Percentiles rank a stretch among this genome's conserved stretches.
These are phyloP conservation scores for Penicillium digitatum DNA, from an alignment of 2,329 filamentous ascomycete species.

Conservation along the genomic window DNA sequence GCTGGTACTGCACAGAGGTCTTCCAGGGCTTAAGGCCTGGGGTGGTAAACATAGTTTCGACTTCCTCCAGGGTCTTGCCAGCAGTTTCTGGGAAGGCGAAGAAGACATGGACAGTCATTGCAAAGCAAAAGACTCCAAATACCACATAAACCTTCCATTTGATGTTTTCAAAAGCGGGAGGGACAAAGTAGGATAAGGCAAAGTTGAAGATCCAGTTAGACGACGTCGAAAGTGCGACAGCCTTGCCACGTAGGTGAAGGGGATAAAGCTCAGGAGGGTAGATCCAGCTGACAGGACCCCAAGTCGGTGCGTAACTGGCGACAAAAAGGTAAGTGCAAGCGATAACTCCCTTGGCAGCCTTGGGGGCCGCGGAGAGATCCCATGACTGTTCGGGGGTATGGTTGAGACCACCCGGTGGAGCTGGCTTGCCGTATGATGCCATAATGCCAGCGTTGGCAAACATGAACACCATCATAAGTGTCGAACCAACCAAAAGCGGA, in stretches of 20 bases:
- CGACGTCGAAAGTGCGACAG: constrained; percentile 57
- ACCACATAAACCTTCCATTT: constrained; percentile 64
- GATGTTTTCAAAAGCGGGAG: constrained; percentile 55
- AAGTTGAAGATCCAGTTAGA: constrained; percentile 63
- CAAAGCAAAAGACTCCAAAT: constrained; percentile 67
- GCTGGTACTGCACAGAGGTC: constrained; percentile 16
- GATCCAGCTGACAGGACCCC: constrained; percentile 57
- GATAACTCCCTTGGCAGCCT: constrained; percentile 62
- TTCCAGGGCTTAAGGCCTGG: constrained; percentile 24
- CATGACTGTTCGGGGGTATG: constrained; percentile 37
- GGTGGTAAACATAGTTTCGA: constrained; percentile 64
- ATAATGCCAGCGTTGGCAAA: constrained; percentile 44
- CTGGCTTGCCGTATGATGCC: constrained; percentile 35
- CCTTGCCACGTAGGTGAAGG: constrained; percentile 60
- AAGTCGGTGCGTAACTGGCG: constrained; percentile 62
- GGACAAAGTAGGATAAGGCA: constrained; percentile 53
- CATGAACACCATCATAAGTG: constrained; percentile 55
- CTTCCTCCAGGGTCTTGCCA: constrained; percentile 72
- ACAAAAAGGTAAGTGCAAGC: constrained; percentile 71
- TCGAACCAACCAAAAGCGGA: constrained; percentile 61
- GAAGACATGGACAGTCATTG: constrained; percentile 64
- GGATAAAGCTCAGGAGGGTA: constrained; percentile 63
- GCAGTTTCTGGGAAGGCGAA: constrained; percentile 40
- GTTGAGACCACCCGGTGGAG: constrained; percentile 42
- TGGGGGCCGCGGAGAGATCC: constrained; percentile 39